Conservation (phyloP, 257 asterid genomes). For the Solanum chilense region DNA sequence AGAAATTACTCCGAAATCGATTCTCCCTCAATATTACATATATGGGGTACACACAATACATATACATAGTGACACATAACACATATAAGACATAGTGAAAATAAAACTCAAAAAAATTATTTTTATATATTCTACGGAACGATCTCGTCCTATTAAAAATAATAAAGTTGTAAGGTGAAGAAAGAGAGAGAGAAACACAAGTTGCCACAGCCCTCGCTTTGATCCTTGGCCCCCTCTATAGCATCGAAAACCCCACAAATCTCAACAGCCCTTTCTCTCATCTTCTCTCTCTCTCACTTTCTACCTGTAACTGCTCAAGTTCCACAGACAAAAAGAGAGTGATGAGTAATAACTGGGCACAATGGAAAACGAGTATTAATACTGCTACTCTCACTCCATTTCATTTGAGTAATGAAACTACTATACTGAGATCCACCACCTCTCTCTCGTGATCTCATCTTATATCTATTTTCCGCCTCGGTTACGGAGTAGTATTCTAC, state of each 20-base stretch:
- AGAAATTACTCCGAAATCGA: fast-evolving
- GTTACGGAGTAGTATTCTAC: conserved; percentile 10
- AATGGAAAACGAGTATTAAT: neutral
- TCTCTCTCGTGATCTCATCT: neutral
- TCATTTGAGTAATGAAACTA: conserved; percentile 1
- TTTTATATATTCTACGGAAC: fast-evolving
- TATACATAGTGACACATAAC: no score
- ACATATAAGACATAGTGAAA: no score
- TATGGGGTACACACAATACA: no score
- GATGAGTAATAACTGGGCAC: neutral
- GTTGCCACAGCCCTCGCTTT: neutral
- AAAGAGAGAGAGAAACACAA: neutral
- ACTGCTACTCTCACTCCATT: neutral
- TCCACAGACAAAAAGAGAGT: neutral
- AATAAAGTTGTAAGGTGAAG: neutral
- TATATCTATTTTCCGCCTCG: neutral
- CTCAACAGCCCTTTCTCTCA: conserved; percentile 21
- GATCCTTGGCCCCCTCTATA: neutral
- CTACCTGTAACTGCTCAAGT: neutral
- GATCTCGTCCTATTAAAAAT: neutral
- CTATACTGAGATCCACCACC: conserved; percentile 11
- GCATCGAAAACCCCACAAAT: conserved; percentile 48
- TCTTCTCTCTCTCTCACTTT: neutral
- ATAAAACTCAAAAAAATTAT: no score
- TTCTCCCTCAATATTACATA: no score